Evolutionary conservation across 768 basidiomycete species (phyloP).

Genomic region (Tricholoma flavovirens): DNA sequence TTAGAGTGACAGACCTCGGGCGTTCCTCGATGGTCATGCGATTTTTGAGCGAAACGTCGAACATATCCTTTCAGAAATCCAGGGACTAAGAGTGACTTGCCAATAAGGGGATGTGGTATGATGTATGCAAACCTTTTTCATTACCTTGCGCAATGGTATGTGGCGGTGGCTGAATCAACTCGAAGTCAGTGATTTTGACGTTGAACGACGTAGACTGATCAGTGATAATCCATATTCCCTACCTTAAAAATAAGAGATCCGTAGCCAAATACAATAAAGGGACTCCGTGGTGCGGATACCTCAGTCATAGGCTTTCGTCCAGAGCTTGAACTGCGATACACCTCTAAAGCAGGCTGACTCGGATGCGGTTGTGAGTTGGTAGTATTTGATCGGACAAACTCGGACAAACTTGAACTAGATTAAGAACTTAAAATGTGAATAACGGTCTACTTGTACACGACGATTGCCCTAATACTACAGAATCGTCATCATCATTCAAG

Average conservation of each 20-base stretch:
- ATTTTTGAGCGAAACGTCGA: conserved; percentile 84
- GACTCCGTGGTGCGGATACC: not conserved
- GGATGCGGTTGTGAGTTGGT: too few relatives aligned
- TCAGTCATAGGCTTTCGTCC: not conserved
- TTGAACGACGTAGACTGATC: not conserved
- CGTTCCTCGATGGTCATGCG: conserved; percentile 90
- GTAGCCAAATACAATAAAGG: conserved; percentile 85
- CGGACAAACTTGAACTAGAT: too few relatives aligned
- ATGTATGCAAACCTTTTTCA: not conserved
- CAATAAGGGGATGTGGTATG: not conserved
- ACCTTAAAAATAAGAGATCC: conserved; percentile 93
- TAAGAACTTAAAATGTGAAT: too few relatives aligned
- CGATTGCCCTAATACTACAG: too few relatives aligned
- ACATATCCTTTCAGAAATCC: conserved; percentile 91
- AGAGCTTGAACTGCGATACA: too few relatives aligned
- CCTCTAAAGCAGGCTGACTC: too few relatives aligned
- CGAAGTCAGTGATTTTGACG: not conserved
- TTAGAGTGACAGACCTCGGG: conserved; percentile 59
- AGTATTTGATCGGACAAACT: too few relatives aligned
- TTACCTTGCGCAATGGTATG: conserved; percentile 67
- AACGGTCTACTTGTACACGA: too few relatives aligned
- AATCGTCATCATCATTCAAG: too few relatives aligned
- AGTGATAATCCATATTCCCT: not conserved
- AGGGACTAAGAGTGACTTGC: conserved; percentile 44
- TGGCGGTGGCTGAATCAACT: conserved; percentile 62